Percentiles rank a stretch among this genome's conserved stretches.
Evolutionary conservation across 2,329 filamentous ascomycete species (phyloP).

Genomic region (Aspergillus hiratsukae): DNA sequence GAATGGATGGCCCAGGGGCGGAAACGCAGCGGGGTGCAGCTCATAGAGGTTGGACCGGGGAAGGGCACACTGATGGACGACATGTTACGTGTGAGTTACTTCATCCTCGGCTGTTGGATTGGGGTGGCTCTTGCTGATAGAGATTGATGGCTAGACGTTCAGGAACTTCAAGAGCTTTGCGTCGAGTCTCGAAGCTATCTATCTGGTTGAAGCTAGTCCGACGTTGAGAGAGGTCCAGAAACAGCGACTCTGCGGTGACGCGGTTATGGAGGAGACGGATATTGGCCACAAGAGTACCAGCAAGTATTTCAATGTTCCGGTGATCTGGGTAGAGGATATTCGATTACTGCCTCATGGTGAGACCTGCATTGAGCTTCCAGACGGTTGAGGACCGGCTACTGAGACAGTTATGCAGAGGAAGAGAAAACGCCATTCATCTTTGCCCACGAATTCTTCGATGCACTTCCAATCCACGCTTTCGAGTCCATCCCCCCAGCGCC

Average conservation of each 20-base stretch:
- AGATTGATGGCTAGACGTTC: slow-evolving; percentile 59
- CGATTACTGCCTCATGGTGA: slow-evolving; percentile 70
- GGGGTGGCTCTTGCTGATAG: slow-evolving; percentile 3
- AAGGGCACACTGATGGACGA: slow-evolving; percentile 97
- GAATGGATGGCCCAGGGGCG: slow-evolving; percentile 93
- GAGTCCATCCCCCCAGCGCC: slow-evolving; percentile 61
- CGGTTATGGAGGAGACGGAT: slow-evolving; percentile 65
- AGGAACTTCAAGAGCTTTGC: slow-evolving; percentile 75
- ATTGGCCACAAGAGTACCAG: slow-evolving; percentile 69
- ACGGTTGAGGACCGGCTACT: neutral
- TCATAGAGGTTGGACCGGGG: slow-evolving; percentile 92
- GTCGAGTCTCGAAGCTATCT: slow-evolving; percentile 75
- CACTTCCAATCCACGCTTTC: slow-evolving; percentile 92
- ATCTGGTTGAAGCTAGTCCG: slow-evolving; percentile 89
- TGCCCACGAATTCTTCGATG: slow-evolving; percentile 98
- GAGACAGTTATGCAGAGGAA: slow-evolving; percentile 43
- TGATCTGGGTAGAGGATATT: slow-evolving; percentile 88
- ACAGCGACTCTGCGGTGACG: slow-evolving; percentile 70
- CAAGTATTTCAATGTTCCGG: slow-evolving; percentile 69
- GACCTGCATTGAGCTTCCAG: slow-evolving; percentile 9
- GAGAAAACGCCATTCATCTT: slow-evolving; percentile 84
- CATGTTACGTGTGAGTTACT: slow-evolving; percentile 70
- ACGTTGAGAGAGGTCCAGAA: slow-evolving; percentile 74
- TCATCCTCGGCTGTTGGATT: neutral
- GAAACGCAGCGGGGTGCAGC: slow-evolving; percentile 68